Percentiles rank a stretch among this genome's conserved stretches.
These are phyloP conservation scores for Lepiota brunneoincarnata DNA, from an alignment of 768 basidiomycete species.

Conservation along the genomic window DNA sequence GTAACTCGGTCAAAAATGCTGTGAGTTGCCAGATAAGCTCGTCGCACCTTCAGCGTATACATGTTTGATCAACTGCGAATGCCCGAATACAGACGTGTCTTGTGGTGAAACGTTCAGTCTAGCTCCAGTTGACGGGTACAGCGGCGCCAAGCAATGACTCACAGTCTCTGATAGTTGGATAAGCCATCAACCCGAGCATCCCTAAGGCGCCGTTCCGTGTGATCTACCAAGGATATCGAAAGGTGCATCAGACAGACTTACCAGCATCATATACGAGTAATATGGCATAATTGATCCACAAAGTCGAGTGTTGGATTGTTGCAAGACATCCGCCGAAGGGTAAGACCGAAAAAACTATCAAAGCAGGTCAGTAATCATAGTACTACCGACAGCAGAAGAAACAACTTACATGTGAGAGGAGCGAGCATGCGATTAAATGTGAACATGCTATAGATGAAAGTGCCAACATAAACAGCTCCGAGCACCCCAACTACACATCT, in stretches of 20 bases:
- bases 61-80: not conserved
- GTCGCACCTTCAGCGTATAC: not conserved
- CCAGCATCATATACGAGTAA: not conserved
- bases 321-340: not conserved
- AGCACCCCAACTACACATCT: too few species aligned
- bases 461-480: not conserved
- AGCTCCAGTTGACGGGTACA: not conserved
- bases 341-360: not conserved
- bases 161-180: conserved; percentile 2
- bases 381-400: not conserved
- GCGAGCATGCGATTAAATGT: not conserved
- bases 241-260: not conserved
- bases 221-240: not conserved
- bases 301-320: not conserved
- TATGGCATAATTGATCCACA: not conserved
- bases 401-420: not conserved
- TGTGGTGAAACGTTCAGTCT: not conserved
- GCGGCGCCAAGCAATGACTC: not conserved
- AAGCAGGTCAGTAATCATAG: not conserved
- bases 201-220: not conserved
- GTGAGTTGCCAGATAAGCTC: too few species aligned
- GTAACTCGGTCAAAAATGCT: not conserved
- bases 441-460: not conserved
- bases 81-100: not conserved
- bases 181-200: conserved; percentile 1